Evolutionary conservation across 805 yeast species (phyloP).

Genomic region (Yarrowia deformans): DNA sequence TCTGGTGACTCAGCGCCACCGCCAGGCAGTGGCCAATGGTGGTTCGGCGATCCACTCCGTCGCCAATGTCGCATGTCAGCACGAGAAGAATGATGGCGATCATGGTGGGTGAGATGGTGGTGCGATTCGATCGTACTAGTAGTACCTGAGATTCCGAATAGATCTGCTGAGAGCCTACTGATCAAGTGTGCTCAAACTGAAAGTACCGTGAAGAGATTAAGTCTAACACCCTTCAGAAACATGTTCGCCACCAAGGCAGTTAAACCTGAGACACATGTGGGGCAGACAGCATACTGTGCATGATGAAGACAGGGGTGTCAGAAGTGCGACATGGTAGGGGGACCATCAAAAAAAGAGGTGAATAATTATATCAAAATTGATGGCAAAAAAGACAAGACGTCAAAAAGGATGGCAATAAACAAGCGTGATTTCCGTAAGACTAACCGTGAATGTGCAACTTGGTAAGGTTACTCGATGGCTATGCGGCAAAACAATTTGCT

Average conservation of each 20-base stretch:
- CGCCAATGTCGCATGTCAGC: constrained; percentile 23
- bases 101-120: background rate
- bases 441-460: too few species aligned
- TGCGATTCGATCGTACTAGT: too few species aligned
- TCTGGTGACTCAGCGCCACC: constrained; percentile 32
- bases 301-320: constrained; percentile 10
- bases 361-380: background rate
- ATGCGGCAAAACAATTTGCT: too few species aligned
- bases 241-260: constrained; percentile 1
- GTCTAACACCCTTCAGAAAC: background rate
- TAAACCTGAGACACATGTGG: constrained; percentile 20
- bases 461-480: too few species aligned
- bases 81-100: constrained; percentile 19
- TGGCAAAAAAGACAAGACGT: background rate
- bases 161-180: too few species aligned
- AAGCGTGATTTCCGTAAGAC: too few species aligned
- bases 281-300: constrained; percentile 8
- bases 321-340: background rate
- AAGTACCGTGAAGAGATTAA: background rate
- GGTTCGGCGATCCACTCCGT: constrained; percentile 28
- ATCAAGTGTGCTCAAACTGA: background rate
- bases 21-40: constrained; percentile 31
- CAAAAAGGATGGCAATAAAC: too few species aligned
- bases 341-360: background rate
- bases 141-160: too few species aligned